Percentiles rank a stretch among this genome's conserved stretches.
Conservation (phyloP, 2,329 filamentous ascomycete genomes). For the Epichloe coenophiala region DNA sequence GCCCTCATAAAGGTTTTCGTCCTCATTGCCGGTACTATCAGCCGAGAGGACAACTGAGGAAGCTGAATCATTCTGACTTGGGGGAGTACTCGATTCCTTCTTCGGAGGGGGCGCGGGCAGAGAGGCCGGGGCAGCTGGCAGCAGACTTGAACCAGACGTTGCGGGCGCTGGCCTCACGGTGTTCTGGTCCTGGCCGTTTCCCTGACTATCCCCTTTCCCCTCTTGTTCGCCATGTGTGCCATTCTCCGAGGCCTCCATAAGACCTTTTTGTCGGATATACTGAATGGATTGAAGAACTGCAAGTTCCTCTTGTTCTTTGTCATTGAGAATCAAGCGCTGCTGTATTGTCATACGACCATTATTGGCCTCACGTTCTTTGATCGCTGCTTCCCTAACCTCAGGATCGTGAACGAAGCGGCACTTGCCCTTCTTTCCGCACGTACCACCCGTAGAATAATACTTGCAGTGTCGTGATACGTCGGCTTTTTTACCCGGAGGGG, state of each 20-base stretch:
- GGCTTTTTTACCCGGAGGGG: constrained; percentile 40
- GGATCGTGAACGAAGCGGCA: constrained; percentile 59
- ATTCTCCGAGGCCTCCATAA: constrained; percentile 23
- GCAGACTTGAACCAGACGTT: constrained; percentile 14
- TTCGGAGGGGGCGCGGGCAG: constrained; percentile 23
- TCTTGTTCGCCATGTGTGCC: constrained; percentile 1
- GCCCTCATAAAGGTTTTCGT: constrained; percentile 22
- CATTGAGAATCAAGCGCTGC: constrained; percentile 52
- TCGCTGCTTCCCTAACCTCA: constrained; percentile 46
- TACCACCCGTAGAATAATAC: constrained; percentile 56
- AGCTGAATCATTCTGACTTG: constrained; percentile 20
- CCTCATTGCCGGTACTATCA: constrained; percentile 19
- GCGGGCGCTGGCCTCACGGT: constrained; percentile 6
- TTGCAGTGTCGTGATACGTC: constrained; percentile 56
- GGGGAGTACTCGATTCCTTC: constrained; percentile 13
- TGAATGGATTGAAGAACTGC: constrained; percentile 53
- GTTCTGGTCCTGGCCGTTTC: constrained; percentile 4
- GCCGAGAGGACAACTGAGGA: constrained; percentile 17
- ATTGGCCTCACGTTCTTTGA: constrained; percentile 50
- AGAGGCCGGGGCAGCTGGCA: constrained; percentile 25
- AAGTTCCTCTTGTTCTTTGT: constrained; percentile 55
- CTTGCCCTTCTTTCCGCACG: constrained; percentile 61
- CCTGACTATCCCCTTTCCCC: constrained; percentile 8
- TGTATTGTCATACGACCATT: constrained; percentile 52
- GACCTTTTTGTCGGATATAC: constrained; percentile 47